Percentiles rank a stretch among this genome's conserved stretches.
phyloP scores from a whole-genome alignment of 2,329 filamentous ascomycete species.

The Fusarium oligoseptatum region DNA sequence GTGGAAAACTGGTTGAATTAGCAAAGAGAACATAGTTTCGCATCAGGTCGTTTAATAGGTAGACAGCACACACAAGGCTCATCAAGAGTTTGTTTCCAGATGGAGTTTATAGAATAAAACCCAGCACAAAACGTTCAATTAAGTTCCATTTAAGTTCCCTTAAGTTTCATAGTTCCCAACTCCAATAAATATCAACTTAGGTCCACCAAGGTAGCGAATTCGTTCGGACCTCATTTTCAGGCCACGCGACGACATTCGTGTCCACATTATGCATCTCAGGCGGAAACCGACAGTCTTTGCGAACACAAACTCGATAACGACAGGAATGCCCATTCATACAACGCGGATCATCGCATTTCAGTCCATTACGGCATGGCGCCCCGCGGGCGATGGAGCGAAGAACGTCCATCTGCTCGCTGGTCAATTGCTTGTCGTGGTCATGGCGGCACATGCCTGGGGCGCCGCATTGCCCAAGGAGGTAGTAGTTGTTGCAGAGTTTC shows the following conservation, averaged over 20 bases:
- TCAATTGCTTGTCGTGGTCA: constrained; percentile 44
- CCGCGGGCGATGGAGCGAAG: constrained; percentile 49
- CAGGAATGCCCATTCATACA: constrained; percentile 44
- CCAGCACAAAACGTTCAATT: background rate
- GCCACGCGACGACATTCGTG: background rate
- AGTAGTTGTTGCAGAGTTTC: constrained; percentile 52
- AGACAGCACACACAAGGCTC: background rate
- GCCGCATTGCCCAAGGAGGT: constrained; percentile 45
- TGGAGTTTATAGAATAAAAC: background rate
- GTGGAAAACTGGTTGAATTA: background rate
- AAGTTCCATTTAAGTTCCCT: background rate
- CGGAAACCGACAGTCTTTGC: constrained; percentile 32
- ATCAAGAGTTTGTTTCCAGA: background rate
- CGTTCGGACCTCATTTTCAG: background rate
- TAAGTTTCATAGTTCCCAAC: background rate
- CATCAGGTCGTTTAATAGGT: background rate
- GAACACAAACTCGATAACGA: constrained; percentile 22
- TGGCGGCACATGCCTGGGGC: constrained; percentile 41
- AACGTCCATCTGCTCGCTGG: constrained; percentile 38
- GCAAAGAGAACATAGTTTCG: background rate
- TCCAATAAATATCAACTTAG: too few relatives aligned
- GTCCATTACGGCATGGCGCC: constrained; percentile 44
- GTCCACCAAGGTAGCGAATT: background rate
- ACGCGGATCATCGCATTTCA: constrained; percentile 43
- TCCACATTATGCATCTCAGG: constrained; percentile 38